phyloP scores from a whole-genome alignment of 257 asterid species.

The Forsythia viridissima region DNA sequence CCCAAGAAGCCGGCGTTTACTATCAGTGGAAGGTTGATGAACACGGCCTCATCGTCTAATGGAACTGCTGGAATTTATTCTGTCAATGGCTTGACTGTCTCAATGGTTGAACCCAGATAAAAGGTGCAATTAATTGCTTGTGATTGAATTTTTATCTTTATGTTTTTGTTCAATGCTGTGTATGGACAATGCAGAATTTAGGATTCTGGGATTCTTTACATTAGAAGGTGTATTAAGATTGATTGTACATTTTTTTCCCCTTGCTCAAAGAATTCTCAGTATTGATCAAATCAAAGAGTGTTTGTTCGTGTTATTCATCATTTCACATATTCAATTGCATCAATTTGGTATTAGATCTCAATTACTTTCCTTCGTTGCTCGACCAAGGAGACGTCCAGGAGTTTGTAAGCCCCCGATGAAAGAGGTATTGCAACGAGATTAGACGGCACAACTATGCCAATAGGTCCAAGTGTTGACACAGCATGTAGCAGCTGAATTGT shows the following conservation, averaged over 20 bases:
- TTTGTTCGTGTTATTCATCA: no score
- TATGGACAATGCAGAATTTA: not conserved
- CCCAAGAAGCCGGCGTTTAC: constrained; percentile 50
- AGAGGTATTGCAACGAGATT: no score
- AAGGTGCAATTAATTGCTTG: not conserved
- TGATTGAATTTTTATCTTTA: not conserved
- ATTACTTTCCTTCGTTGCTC: no score
- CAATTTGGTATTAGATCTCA: no score
- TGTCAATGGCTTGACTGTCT: constrained; percentile 36
- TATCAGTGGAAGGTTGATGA: not conserved
- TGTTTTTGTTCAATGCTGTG: not conserved
- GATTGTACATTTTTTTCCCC: not conserved
- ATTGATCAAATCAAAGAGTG: no score
- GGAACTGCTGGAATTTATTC: constrained; percentile 21
- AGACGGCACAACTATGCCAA: no score
- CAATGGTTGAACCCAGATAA: constrained; percentile 35
- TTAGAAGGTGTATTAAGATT: not conserved
- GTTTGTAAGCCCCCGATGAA: no score
- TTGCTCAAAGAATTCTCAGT: not conserved
- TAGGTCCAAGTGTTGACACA: no score
- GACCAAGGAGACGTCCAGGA: no score
- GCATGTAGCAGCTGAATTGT: no score
- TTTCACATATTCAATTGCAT: no score
- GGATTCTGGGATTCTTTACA: not conserved
- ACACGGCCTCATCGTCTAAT: not conserved